Base-by-base conservation (phyloP, 169 alveolate genomes). In the Plasmodium vivax region DNA sequence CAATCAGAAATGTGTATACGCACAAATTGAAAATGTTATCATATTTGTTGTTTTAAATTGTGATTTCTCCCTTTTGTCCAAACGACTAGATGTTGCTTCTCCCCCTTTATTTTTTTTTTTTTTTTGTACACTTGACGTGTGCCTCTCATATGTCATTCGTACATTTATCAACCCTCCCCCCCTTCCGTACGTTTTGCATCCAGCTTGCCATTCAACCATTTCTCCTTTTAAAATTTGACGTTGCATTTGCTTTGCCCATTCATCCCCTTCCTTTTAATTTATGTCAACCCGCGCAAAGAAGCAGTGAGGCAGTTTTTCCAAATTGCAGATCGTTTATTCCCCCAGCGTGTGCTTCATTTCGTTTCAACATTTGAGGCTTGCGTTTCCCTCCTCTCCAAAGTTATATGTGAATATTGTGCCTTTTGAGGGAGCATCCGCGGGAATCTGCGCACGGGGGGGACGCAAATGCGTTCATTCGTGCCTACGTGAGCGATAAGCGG, bases 21-120 rank as follows among this genome's bases (percentile, higher is more conserved):
- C 43, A 85, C 43, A 43, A 85, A 23, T 74, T 85, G 85, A 75
- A 56, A 75, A 32, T 34, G 36, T 16, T 74, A 85, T n/a, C 19
- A 47, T 75, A 74, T 85, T 85, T 85, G 85, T 84, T 84, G 92
- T 85, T 85, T 85, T 85, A 85, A 75, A 74, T 75, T 77, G 85
- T 85, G 56, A 75, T 45, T 56, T 30, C 19, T 47, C 23, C 80
- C 32, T 19, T 75, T 83, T 77, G 81, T 77, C 85, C 84, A 85
- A 85, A 85, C 41, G 19, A 32, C 81, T 85, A 75, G 93, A 85
- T 77, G 87, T 47, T 75, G 93, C 58, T 85, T 32, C 75, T n/a
- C 45, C 5, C 10, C 75, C 45, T 32, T 58, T 19, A 14, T 82
- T 82, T 30, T 30, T 19, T n/a, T 56, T 1, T 19, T 81, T 81